Evolutionary conservation across 768 basidiomycete genomes (phyloP).

Genomic region (Symmetrospora coprosmae): DNA sequence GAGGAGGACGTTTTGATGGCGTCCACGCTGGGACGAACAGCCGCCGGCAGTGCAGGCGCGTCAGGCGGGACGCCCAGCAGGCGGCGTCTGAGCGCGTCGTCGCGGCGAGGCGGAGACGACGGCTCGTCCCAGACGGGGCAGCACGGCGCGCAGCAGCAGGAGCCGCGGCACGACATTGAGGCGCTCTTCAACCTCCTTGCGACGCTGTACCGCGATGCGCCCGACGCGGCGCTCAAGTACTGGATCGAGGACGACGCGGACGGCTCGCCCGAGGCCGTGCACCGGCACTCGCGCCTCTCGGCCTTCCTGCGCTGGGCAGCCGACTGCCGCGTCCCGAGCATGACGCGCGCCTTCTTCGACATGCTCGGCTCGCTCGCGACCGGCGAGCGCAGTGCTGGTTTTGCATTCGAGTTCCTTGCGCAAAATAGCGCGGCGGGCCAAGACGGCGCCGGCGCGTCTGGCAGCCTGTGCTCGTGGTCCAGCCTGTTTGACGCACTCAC

Average conservation of each 20-base stretch:
- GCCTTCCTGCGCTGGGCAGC: slow-evolving; percentile 82
- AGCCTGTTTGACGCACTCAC: slow-evolving; percentile 61
- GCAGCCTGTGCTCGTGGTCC: slow-evolving; percentile 61
- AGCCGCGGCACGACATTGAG: slow-evolving; percentile 68
- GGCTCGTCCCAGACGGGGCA: too few species aligned
- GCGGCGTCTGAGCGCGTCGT: slow-evolving; percentile 18
- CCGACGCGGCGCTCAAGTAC: slow-evolving; percentile 67
- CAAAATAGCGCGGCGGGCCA: slow-evolving; percentile 43
- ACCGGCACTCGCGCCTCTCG: slow-evolving; percentile 45
- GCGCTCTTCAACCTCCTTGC: slow-evolving; percentile 72
- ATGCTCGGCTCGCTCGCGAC: slow-evolving; percentile 74
- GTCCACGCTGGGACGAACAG: slow-evolving; percentile 47
- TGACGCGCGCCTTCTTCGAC: slow-evolving; percentile 69
- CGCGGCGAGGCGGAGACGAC: slow-evolving; percentile 15
- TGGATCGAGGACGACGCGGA: slow-evolving; percentile 47
- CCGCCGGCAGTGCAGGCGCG: too few species aligned
- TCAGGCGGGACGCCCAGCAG: slow-evolving; percentile 39
- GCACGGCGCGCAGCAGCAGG: slow-evolving; percentile 34
- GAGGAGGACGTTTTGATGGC: slow-evolving; percentile 73
- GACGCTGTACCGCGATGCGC: slow-evolving; percentile 56
- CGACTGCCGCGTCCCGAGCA: slow-evolving; percentile 51
- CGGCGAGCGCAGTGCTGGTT: slow-evolving; percentile 69
- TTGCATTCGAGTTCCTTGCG: slow-evolving; percentile 77
- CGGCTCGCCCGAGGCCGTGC: background rate
- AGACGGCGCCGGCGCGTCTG: slow-evolving; percentile 46